Evolutionary conservation across 2,329 filamentous ascomycete genomes (phyloP).

Genomic region (Apiospora arundinis): DNA sequence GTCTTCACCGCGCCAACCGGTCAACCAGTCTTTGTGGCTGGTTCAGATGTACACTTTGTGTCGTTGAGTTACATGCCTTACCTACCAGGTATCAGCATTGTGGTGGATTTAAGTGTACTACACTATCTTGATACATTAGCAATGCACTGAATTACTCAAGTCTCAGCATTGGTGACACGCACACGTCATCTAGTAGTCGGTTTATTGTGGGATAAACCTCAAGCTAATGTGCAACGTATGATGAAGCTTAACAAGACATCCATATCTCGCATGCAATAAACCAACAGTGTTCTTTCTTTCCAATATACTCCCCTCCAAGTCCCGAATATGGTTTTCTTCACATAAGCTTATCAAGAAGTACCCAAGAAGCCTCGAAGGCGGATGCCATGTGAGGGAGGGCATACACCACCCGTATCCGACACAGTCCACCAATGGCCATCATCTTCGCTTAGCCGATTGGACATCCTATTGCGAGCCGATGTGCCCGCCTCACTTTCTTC

Average conservation of each 20-base stretch:
- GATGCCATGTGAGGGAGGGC: background rate
- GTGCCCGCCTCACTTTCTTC: background rate
- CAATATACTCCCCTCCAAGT: too few relatives aligned
- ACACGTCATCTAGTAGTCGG: background rate
- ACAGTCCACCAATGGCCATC: background rate
- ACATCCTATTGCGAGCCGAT: background rate
- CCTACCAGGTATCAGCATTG: background rate
- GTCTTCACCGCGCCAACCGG: background rate
- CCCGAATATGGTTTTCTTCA: too few relatives aligned
- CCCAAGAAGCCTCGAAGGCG: too few relatives aligned
- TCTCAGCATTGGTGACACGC: background rate
- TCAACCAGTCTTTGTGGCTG: background rate
- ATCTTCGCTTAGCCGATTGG: background rate
- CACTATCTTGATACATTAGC: conserved; percentile 1
- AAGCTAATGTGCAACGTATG: background rate
- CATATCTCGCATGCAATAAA: too few relatives aligned
- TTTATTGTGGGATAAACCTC: background rate
- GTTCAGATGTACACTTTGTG: too few relatives aligned
- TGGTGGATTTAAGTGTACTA: background rate
- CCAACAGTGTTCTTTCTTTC: too few relatives aligned
- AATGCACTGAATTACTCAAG: background rate
- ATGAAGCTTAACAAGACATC: background rate
- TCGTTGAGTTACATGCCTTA: background rate
- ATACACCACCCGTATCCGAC: background rate
- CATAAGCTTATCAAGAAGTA: too few relatives aligned